Evolutionary conservation across 306 rosid species (phyloP).

Genomic region (Gastrolobium villosum): DNA sequence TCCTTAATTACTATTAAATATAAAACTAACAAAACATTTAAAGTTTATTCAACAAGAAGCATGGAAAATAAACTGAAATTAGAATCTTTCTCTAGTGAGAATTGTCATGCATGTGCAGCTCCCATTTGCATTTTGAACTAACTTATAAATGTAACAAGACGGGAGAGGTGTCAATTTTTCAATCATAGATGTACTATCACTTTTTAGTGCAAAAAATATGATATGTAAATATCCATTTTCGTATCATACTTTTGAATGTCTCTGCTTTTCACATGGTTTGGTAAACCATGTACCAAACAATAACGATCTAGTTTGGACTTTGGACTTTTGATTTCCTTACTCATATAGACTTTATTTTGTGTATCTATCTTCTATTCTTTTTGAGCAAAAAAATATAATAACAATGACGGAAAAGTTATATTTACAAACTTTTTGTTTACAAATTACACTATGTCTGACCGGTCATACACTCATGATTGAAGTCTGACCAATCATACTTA

Average conservation of each 20-base stretch:
- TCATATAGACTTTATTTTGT: not conserved
- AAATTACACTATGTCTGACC: too few relatives aligned
- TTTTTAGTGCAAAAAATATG: too few relatives aligned
- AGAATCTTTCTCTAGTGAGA: not conserved
- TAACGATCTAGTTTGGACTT: not conserved
- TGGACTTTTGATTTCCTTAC: not conserved
- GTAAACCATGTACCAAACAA: constrained; percentile 6
- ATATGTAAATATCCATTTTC: too few relatives aligned
- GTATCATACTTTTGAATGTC: constrained; percentile 14
- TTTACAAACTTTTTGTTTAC: too few relatives aligned
- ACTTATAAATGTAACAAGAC: constrained; percentile 8
- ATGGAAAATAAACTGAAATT: not conserved
- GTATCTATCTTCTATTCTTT: not conserved
- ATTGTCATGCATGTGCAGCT: not conserved
- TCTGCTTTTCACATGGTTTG: constrained; percentile 5
- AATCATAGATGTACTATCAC: not conserved
- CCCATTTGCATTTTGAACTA: not conserved
- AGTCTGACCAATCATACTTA: too few relatives aligned
- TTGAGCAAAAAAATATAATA: too few relatives aligned
- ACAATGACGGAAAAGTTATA: too few relatives aligned
- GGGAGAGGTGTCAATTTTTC: not conserved
- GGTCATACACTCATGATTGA: too few relatives aligned
- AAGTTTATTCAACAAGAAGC: too few relatives aligned
- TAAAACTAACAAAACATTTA: too few relatives aligned
- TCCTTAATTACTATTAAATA: too few relatives aligned